Base-by-base conservation (phyloP, 768 basidiomycete species). In the Trametes sanguinea region DNA sequence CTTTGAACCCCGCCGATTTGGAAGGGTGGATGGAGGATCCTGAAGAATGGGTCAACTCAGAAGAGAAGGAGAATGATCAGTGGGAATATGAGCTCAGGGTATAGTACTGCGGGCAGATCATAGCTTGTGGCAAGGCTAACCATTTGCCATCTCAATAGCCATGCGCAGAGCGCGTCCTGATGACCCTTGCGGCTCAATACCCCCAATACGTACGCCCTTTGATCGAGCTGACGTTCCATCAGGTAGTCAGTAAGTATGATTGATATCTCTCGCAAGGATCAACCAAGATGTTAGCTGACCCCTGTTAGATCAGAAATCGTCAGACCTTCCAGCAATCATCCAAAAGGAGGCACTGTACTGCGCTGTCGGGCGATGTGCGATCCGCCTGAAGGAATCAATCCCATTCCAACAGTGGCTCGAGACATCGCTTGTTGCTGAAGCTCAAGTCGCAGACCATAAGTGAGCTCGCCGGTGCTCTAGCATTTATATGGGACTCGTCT, bases 41-140 rank as follows among this genome's bases (percentile, higher is more conserved):
- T 0, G 96, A 99, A 77, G 92, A 95, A 68, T 99, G 94, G 93
- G 84, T 96, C 10, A 92, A 93, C 61, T 74, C 85, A 9, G 94
- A 98, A 74, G 93, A 94, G 61, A 88, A 87, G 65, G 94, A 94
- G 65, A 90, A 86, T 45, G 94, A 95, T 42, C 86, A 91, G 60
- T 98, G 95, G 95, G 89, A 95, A 68, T 98, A 84, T 68, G 94
- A 96, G 68, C 85, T 97, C 61, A 82, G 96, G 65, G 95, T 96
- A 69, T 32, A 88, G 61, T 47, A n/a, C 46, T 44, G 58, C 61
- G 27, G n/a, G 22, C 35, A 27, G 16, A 45, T 22, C 22, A 22
- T 32, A 47, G n/a, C 33, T 50, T 13, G 2, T 42, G 57, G 60
- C 14, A 43, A 30, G 53, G 43, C 51, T 22, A 42, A 42, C n/a